Base-by-base conservation (phyloP, 169 alveolate genomes). In the Plasmodium billcollinsi region DNA sequence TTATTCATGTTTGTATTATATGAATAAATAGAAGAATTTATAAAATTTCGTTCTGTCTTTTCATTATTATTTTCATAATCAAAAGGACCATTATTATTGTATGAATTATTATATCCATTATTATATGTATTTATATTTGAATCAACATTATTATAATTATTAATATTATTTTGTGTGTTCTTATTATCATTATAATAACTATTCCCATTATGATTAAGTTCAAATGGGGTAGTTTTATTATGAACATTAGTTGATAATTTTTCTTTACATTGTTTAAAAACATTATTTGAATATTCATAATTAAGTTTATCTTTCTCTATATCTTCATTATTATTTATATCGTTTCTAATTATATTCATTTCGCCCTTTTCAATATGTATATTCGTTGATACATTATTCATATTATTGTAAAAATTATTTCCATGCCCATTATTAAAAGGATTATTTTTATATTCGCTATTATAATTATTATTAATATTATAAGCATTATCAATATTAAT, bases 11-110 rank as follows among this genome's bases (percentile, higher is more conserved):
- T 47, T 8, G 45, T 3, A 52, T 8, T 65, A 70, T 78, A 78
- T 3, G 89, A 65, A 66, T 78, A 78, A 18, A 78, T 45, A 14
- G 89, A 78, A 47, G 70, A 63, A 49, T 65, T 78, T 15, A 49
- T 45, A 33, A 52, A 18, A 52, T 49, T 39, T 56, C 39, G 58
- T 26, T 43, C 71, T 29, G 66, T 20, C 7, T 20, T 49, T 20
- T 54, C 58, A 78, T 65, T 65, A 18, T 18, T 39, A 74, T 49
- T 50, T n/a, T 74, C 26, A 61, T 29, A 21, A 26, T 11, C 56
- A 56, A 56, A 56, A 74, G 43, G 61, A 24, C 14, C 15, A 14
- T 29, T 11, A 20, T 39, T 66, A 65, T 59, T 24, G n/a, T 33
- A n/a, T 67, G 47, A 4, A 39, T 75, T 54, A 62, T 1, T 47